Conservation (phyloP, 371 early-diverging fungal genomes). For the Saksenaea oblongispora region DNA sequence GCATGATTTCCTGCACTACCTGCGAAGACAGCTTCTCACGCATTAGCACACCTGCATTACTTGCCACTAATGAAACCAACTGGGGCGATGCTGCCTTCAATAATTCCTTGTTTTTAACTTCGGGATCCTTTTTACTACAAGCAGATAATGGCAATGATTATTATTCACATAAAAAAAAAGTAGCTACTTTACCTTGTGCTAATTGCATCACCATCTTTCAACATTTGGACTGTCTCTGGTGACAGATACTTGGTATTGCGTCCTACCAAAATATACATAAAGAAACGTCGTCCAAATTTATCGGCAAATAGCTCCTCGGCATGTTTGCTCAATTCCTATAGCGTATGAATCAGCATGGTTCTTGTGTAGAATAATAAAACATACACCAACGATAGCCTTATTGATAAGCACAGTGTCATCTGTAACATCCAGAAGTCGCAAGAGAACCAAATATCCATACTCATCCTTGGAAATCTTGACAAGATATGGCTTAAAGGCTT, state of each 20-base stretch:
- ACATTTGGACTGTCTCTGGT: slow-evolving; percentile 60
- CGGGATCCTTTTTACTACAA: slow-evolving; percentile 74
- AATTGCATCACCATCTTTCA: slow-evolving; percentile 65
- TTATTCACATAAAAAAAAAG: not conserved
- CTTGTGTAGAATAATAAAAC: not conserved
- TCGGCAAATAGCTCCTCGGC: slow-evolving; percentile 62
- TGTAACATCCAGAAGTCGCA: slow-evolving; percentile 83
- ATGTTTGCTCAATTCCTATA: slow-evolving; percentile 54
- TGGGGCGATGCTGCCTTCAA: slow-evolving; percentile 56
- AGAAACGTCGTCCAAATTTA: slow-evolving; percentile 75
- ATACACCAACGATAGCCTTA: slow-evolving; percentile 73
- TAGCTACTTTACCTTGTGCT: slow-evolving; percentile 45
- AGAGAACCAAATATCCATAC: slow-evolving; percentile 86
- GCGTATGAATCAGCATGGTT: not conserved
- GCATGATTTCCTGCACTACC: slow-evolving; percentile 70
- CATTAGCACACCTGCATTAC: slow-evolving; percentile 53
- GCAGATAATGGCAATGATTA: not conserved
- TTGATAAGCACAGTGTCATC: slow-evolving; percentile 93
- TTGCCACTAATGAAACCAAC: slow-evolving; percentile 60
- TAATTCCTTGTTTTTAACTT: slow-evolving; percentile 64
- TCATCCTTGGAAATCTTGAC: slow-evolving; percentile 85
- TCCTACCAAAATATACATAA: slow-evolving; percentile 74
- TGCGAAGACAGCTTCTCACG: slow-evolving; percentile 69
- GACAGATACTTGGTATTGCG: slow-evolving; percentile 72
- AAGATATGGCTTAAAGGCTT: slow-evolving; percentile 83